Evolutionary conservation across 1,284 basidiomycete genomes (phyloP), one percentile per base, ranked within the genome.

Genomic region (Sporisorium exsertum): DNA sequence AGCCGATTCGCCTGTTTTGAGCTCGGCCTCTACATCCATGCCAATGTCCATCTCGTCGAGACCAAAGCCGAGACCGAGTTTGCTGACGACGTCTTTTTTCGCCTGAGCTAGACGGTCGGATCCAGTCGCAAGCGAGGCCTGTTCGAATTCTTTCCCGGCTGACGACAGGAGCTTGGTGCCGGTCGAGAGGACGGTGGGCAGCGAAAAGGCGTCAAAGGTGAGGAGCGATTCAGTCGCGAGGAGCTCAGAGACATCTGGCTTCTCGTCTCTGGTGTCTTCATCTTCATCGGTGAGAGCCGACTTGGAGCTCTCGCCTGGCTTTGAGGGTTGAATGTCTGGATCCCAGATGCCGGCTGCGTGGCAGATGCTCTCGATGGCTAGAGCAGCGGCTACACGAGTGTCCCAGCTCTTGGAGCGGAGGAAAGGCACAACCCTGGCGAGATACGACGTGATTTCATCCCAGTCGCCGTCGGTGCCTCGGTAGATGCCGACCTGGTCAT

Each of bases 351-450:
- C 94, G 7, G 93, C 91, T 18, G 93, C 89, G 13, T 91, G 88
- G 81, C 92, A 94, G 73, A 96, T 94, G 74, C 93, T 91, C 0
- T 92, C 94, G 55, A 96, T 88, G 2, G 94, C 93, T 58, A 90
- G 89, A 0, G 93, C 93, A 4, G 94, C 93, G 1, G 94, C 92
- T 2, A 90, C 90, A 59, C 94, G 90, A 1, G 94, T 94, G 72
- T 97, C 94, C 80, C 91, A 91, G 42, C 91, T 93, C 87, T 92
- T 93, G 50, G 93, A 95, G 82, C 94, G 92, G 5, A 96, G 87
- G 84, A 90, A 94, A 9, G 94, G 94, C 40, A 96, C 88, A 75
- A 96, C 92, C 91, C 95, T 67, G 26, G 83, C 73, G 13, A 84
- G 74, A 16, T 84, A 77, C 15, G 77, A 77, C 0, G 77, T 71